Percentiles rank a stretch among this genome's conserved stretches.
These are phyloP conservation scores for Starmera dryadoides DNA, from an alignment of 805 yeast genomes.

Conservation along the genomic window DNA sequence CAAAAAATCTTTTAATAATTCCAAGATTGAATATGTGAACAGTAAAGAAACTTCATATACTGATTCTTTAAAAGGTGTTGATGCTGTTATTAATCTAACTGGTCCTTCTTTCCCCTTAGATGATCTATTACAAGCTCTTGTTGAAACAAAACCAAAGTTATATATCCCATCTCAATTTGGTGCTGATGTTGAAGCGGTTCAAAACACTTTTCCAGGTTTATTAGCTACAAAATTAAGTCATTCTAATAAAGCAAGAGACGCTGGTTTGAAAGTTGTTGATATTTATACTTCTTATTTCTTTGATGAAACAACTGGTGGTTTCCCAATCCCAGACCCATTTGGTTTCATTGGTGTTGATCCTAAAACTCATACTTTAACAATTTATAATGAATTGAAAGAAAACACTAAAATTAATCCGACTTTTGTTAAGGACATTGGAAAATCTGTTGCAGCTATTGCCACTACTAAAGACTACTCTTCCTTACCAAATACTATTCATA, in stretches of 20 bases:
- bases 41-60: constrained; percentile 16
- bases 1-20: constrained; percentile 11
- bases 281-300: constrained; percentile 33
- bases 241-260: constrained; percentile 29
- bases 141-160: constrained; percentile 36
- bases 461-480: constrained; percentile 24
- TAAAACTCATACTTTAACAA: constrained; percentile 25
- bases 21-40: constrained; percentile 13
- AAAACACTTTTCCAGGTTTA: constrained; percentile 27
- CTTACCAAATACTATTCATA: constrained; percentile 37
- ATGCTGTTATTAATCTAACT: constrained; percentile 42
- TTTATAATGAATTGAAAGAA: constrained; percentile 30
- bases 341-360: constrained; percentile 31
- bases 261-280: constrained; percentile 42
- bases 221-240: constrained; percentile 27
- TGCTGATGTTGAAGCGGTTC: constrained; percentile 27
- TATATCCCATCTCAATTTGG: constrained; percentile 62
- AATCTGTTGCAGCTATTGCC: constrained; percentile 32
- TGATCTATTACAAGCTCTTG: constrained; percentile 32
- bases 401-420: constrained; percentile 28
- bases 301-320: constrained; percentile 19
- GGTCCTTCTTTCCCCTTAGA: constrained; percentile 25
- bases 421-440: constrained; percentile 35
- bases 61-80: constrained; percentile 37
- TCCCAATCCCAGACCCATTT: constrained; percentile 3